These are phyloP conservation scores for Phytophthora brassicae DNA, from an alignment of 352 stramenopile genomes.

Conservation along the genomic window DNA sequence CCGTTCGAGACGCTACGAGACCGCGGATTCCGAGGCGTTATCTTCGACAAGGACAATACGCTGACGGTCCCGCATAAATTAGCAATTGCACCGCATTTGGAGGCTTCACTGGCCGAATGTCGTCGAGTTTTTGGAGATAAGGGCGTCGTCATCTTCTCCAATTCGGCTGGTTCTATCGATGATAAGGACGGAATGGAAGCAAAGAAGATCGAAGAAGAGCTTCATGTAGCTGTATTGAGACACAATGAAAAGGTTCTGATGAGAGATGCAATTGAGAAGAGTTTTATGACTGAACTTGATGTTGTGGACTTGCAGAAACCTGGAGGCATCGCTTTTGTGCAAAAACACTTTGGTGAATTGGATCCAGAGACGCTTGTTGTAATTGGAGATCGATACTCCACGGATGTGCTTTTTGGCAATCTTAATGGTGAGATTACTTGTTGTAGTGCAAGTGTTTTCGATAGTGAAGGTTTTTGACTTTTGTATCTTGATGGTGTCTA, in stretches of 20 bases:
- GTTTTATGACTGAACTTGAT: constrained; percentile 11
- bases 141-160: constrained; percentile 94
- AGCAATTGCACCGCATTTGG: constrained; percentile 77
- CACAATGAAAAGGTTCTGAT: constrained; percentile 87
- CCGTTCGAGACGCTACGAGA: constrained; percentile 76
- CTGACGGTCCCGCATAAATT: constrained; percentile 91
- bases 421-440: constrained; percentile 70
- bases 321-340: constrained; percentile 85
- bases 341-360: constrained; percentile 79
- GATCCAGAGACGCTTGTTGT: constrained; percentile 90
- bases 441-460: neutral
- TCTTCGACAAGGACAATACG: constrained; percentile 99
- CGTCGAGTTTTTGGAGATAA: constrained; percentile 89
- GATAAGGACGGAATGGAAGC: constrained; percentile 86
- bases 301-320: constrained; percentile 78
- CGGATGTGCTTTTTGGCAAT: constrained; percentile 97
- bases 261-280: no score
- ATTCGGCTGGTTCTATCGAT: constrained; percentile 93
- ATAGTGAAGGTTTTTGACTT: constrained; percentile 1
- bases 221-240: constrained; percentile 88
- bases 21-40: constrained; percentile 89
- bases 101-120: constrained; percentile 67
- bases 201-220: constrained; percentile 67
- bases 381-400: constrained; percentile 96
- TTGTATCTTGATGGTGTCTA: constrained; percentile 23